These are phyloP conservation scores for Pichia terricola DNA, from an alignment of 1,139 yeast genomes.

Conservation along the genomic window DNA sequence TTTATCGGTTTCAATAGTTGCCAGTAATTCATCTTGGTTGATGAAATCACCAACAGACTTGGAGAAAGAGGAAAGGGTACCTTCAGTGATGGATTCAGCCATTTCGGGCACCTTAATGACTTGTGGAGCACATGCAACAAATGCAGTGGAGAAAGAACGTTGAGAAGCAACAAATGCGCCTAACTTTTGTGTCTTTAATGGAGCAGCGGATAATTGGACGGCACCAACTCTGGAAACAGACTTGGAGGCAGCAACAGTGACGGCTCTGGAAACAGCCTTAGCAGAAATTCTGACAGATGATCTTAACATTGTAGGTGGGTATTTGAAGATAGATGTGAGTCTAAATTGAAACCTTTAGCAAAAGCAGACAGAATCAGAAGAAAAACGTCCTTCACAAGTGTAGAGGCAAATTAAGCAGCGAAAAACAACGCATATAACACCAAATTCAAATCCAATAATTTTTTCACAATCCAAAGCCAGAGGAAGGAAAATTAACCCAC, in stretches of 20 bases:
- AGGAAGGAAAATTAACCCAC: no score
- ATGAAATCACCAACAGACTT: conserved; percentile 86
- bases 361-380: no score
- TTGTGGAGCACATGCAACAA: conserved; percentile 11
- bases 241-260: conserved; percentile 2
- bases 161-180: neutral
- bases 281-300: conserved; percentile 6
- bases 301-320: conserved; percentile 11
- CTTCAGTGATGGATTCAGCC: conserved; percentile 99
- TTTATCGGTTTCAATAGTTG: conserved; percentile 97
- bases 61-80: conserved; percentile 75
- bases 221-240: conserved; percentile 1
- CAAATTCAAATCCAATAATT: no score
- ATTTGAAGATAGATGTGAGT: neutral
- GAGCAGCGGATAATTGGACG: neutral
- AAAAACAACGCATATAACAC: no score
- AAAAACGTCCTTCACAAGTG: no score
- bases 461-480: no score
- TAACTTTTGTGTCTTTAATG: neutral
- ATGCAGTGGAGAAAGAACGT: conserved; percentile 7
- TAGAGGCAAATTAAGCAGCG: no score
- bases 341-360: no score
- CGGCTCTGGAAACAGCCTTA: conserved; percentile 4
- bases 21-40: conserved; percentile 79
- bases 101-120: conserved; percentile 89